Base-by-base conservation (phyloP, 169 alveolate species). In the Babesia divergens region DNA sequence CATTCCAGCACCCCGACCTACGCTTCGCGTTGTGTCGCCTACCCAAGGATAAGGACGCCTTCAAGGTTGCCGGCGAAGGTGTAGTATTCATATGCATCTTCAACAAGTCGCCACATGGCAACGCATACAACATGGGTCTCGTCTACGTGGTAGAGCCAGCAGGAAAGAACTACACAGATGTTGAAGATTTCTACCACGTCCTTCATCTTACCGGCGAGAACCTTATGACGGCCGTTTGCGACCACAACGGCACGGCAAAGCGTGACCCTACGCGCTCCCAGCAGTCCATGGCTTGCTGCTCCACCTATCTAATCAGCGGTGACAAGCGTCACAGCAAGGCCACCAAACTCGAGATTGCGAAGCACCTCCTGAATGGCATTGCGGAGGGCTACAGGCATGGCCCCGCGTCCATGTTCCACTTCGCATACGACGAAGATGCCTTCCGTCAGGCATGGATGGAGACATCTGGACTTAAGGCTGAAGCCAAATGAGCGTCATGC, bases 341-440 rank as follows among this genome's bases (percentile, higher is more conserved):
- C 13, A 75, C 91, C 31, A 86, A 83, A 37, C 56, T 80, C 54
- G 93, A 86, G 38, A 76, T 74, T 18, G 93, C 93, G 29, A 86
- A 82, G 70, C 59, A 79, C 29, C 46, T 89, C 32, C 44, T 84
- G 31, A 62, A 80, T 32, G 94, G 94, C 18, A 58, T 89, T 29
- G 93, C 92, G 40, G 80, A 70, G 44, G 93, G 91, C 35, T 89
- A 89, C 69, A 68, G 94, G 55, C 92, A 89, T 40, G 93, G 94
- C 6, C 94, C 93, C 20, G 83, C 91, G 16, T 93, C 94, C 7
- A 69, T 92, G 72, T 62, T 89, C 54, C 91, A 81, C 82, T 89
- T 89, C 37, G 83, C 93, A n/a, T 83, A 84, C 55, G 93, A 87
- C 46, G 94, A 89, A 51, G 89, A 86, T 55, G 85, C 77, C 8